Conservation (phyloP, 805 yeast genomes). For the Vanderwaltozyma yarrowii region DNA sequence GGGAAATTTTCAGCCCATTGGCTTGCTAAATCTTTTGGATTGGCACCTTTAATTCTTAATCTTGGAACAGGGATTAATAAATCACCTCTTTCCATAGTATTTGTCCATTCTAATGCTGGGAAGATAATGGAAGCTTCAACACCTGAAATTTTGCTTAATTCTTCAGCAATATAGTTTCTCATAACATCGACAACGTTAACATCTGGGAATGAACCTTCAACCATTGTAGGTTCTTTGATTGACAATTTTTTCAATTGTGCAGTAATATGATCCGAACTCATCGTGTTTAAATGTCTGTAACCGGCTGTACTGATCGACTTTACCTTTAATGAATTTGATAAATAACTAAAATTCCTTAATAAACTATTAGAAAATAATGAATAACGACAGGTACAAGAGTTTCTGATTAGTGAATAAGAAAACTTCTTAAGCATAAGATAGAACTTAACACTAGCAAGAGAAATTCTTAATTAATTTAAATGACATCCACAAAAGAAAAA, state of each 20-base stretch:
- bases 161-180: slow-evolving; percentile 80
- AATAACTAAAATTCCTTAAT: too few relatives aligned
- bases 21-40: slow-evolving; percentile 61
- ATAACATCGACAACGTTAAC: slow-evolving; percentile 76
- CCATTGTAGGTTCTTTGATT: slow-evolving; percentile 33
- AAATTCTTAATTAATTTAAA: too few relatives aligned
- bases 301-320: too few relatives aligned
- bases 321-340: too few relatives aligned
- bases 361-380: too few relatives aligned
- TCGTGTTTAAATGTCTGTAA: not conserved
- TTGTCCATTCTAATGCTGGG: slow-evolving; percentile 83
- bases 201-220: slow-evolving; percentile 60
- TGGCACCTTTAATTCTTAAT: slow-evolving; percentile 71
- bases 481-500: too few relatives aligned
- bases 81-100: slow-evolving; percentile 84
- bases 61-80: slow-evolving; percentile 88
- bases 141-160: slow-evolving; percentile 61
- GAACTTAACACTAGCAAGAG: too few relatives aligned
- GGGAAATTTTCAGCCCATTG: slow-evolving; percentile 78
- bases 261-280: slow-evolving; percentile 16
- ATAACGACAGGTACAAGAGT: not conserved
- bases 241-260: slow-evolving; percentile 28
- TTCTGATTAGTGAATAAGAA: not conserved
- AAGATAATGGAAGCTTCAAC: slow-evolving; percentile 61
- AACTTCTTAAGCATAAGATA: not conserved